phyloP scores from a whole-genome alignment of 371 early-diverging fungal genomes.

The Paraphysoderma sedebokerense region DNA sequence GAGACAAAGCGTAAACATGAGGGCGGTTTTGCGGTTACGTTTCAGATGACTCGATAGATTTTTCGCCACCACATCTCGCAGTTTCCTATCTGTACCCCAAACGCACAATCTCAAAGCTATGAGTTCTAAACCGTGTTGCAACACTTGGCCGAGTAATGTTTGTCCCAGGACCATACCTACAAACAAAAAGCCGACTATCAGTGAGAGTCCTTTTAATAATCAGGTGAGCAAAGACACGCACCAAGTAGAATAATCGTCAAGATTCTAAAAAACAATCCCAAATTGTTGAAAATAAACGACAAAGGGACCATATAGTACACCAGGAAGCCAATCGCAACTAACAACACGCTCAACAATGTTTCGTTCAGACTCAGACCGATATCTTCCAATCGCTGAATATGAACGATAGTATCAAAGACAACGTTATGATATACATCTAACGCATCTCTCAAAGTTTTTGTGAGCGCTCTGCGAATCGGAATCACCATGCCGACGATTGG shows the following conservation, averaged over 20 bases:
- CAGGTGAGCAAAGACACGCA: no score
- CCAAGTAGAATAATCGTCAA: conserved; percentile 10
- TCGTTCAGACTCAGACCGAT: conserved; percentile 5
- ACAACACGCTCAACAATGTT: conserved; percentile 2
- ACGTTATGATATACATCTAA: conserved; percentile 10
- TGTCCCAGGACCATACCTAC: conserved; percentile 10
- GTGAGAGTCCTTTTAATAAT: no score
- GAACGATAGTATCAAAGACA: conserved; percentile 3
- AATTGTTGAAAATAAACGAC: conserved; percentile 5
- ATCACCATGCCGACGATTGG: conserved; percentile 11
- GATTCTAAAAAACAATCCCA: conserved; percentile 9
- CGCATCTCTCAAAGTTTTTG: conserved; percentile 10
- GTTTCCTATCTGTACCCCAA: not conserved
- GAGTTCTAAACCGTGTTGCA: conserved; percentile 5
- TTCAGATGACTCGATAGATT: conserved; percentile 9
- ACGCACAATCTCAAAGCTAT: not conserved
- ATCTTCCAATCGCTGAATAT: conserved; percentile 3
- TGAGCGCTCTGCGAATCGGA: conserved; percentile 8
- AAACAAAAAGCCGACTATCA: no score
- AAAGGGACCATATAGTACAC: conserved; percentile 13
- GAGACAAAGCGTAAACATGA: conserved; percentile 11
- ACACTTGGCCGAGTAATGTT: conserved; percentile 5
- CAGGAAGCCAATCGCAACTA: conserved; percentile 10
- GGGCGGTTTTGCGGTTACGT: conserved; percentile 10
- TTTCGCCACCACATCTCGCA: conserved; percentile 9